A percentile compares a stretch with the other conserved stretches of the same genome.
These are phyloP conservation scores for Paramecium sexaurelia DNA, from an alignment of 73 alveolate genomes.

Conservation along the genomic window DNA sequence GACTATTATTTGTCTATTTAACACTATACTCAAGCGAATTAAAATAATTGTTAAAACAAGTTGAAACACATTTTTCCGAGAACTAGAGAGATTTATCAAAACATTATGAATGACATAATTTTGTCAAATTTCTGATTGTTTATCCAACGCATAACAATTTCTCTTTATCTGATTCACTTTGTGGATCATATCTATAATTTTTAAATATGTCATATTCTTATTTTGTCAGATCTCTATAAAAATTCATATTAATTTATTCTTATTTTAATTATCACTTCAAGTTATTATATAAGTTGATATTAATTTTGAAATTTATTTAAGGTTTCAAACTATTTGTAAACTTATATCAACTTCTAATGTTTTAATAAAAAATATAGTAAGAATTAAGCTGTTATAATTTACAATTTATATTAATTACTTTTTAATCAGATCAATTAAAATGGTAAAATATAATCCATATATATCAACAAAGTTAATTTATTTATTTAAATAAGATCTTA, in stretches of 20 bases:
- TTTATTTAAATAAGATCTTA: too few species aligned
- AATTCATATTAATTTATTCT: neutral
- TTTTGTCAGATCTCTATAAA: neutral
- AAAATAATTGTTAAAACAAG: conserved; percentile 10
- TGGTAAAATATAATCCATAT: too few species aligned
- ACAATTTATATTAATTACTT: too few species aligned
- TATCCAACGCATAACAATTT: neutral
- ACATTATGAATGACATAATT: neutral
- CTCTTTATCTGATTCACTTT: neutral
- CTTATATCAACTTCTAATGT: too few species aligned
- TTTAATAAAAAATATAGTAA: too few species aligned
- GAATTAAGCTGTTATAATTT: too few species aligned
- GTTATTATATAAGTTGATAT: too few species aligned
- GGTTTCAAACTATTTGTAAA: too few species aligned
- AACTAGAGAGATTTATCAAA: neutral
- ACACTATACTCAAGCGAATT: neutral
- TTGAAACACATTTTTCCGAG: conserved; percentile 7
- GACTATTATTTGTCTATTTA: neutral
- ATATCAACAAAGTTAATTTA: too few species aligned
- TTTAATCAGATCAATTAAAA: too few species aligned
- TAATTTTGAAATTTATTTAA: too few species aligned
- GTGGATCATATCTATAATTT: neutral
- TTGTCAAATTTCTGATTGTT: neutral
- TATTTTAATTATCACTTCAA: too few species aligned
- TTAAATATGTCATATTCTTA: neutral